Evolutionary conservation across 208 protist species (phyloP), one percentile per base, ranked within the genome.

Genomic region (Acanthamoeba polyphaga): DNA sequence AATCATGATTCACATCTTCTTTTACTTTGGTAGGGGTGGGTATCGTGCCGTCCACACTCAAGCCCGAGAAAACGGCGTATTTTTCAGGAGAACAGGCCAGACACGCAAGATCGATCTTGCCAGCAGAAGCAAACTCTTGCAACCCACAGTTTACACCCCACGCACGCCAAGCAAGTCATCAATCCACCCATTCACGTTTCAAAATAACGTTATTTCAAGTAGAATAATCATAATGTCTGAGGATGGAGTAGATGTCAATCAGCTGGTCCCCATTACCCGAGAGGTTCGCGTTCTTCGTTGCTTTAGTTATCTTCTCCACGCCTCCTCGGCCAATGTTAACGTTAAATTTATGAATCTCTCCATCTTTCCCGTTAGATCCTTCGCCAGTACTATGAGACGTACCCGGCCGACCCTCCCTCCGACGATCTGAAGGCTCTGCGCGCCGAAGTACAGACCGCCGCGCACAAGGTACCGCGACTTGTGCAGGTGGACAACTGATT

Each of bases 361-460:
- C 38, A 38, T 55, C 15, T 10, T 17, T 55, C 9, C 15, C 51
- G 15, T 55, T 34, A 70, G 64, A 70, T 84, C 19, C 38, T 84
- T 24, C 34, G 74, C 43, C 7, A 84, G 0, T 58, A 49, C 74
- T 84, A 84, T 24, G 49, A 84, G 13, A 84, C 19, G 34, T 84
- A 84, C 74, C 74, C 74, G 3, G 49, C 49, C 74, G 74, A 84
- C 24, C 74, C 74, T 6, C 74, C 74, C 38, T 84, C 74, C 29
- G 74, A 84, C 24, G 34, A 53, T 0, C 6, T 84, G 74, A 49
- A 55, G 49, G 19, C 74, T 5, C 38, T 84, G 5, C 74, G 74
- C 29, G 43, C 7, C 17, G 22, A 84, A 29, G 49, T 84, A 13
- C 43, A 84, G 38, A 17, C 17, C 5, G 74, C 43, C 8, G 64